phyloP scores from a whole-genome alignment of 2,329 filamentous ascomycete species.

The Chalaropsis thielavioides region DNA sequence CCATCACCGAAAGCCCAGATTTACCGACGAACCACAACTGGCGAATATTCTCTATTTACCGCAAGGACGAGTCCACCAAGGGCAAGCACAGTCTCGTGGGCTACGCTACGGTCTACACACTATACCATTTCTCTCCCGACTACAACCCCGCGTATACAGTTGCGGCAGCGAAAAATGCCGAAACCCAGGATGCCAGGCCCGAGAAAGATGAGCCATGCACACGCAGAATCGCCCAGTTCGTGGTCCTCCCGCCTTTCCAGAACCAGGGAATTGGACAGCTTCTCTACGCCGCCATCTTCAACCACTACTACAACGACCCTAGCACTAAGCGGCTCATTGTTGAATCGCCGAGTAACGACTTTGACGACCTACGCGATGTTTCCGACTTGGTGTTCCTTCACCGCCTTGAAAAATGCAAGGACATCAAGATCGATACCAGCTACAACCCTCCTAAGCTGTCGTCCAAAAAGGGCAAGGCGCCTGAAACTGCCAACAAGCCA shows the following conservation, averaged over 20 bases:
- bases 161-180: neutral
- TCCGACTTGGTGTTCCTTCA: conserved; percentile 56
- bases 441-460: conserved; percentile 36
- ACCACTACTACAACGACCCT: conserved; percentile 48
- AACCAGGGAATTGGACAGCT: conserved; percentile 61
- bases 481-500: conserved; percentile 1
- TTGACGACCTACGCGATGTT: conserved; percentile 65
- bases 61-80: conserved; percentile 25
- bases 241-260: conserved; percentile 81
- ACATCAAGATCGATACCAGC: conserved; percentile 39
- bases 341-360: conserved; percentile 82
- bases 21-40: conserved; percentile 59
- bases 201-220: conserved; percentile 41
- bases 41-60: conserved; percentile 54
- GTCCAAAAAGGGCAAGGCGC: conserved; percentile 9
- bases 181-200: conserved; percentile 18
- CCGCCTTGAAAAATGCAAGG: conserved; percentile 40
- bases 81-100: conserved; percentile 65
- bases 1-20: conserved; percentile 41
- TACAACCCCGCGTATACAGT: conserved; percentile 25
- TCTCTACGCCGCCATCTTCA: conserved; percentile 70
- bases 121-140: conserved; percentile 49
- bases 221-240: conserved; percentile 79
- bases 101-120: conserved; percentile 81
- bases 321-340: conserved; percentile 75